Base-by-base conservation (phyloP, 106 monocot genomes). In the Dendrobium chrysotoxum region DNA sequence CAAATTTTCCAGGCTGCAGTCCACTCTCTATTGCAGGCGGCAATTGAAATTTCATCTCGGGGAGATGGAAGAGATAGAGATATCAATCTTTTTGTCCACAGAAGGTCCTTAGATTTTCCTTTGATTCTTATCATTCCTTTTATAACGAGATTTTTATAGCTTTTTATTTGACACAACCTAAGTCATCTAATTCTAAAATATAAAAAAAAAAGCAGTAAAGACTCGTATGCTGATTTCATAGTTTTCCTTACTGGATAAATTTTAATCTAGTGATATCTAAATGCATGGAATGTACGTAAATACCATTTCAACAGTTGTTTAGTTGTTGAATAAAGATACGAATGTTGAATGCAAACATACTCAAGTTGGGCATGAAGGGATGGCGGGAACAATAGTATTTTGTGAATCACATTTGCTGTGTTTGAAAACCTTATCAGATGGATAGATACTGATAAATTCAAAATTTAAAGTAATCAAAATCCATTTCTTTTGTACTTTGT, bases 51-150 rank as follows among this genome's bases (percentile, higher is more conserved):
- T 65, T 93, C 93, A 79, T 92, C 92, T 53, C 53, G 86, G 6
- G 93, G 90, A 55, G 87, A 90, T 83, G 89, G 87, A 84, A 86
- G 90, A 83, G 93, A 94, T 74, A 90, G 85, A 84, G 88, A 94
- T 86, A 85, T 84, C 47, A 92, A 94, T 86, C 73, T 87, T 61
- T 86, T 88, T 81, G 87, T 96, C 25, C 90, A 94, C 80, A 90
- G 92, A 77, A 96, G 96, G 93, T 96, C 41, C 54, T 18, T 78
- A 4, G 10, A 77, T 67, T 31, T 83, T 82, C 71, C 13, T 0
- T 54, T 55, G 0, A 28, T 68, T 79, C 55, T 77, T 50, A 5
- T 20, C 17, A 45, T 45, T 53, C 26, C 10, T 57, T 28, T 65
- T 79, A 23, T 74, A 74, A 20, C 41, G 50, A 28, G 9, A 2